phyloP scores from a whole-genome alignment of 306 rosid genomes.

The Comarum palustre region DNA sequence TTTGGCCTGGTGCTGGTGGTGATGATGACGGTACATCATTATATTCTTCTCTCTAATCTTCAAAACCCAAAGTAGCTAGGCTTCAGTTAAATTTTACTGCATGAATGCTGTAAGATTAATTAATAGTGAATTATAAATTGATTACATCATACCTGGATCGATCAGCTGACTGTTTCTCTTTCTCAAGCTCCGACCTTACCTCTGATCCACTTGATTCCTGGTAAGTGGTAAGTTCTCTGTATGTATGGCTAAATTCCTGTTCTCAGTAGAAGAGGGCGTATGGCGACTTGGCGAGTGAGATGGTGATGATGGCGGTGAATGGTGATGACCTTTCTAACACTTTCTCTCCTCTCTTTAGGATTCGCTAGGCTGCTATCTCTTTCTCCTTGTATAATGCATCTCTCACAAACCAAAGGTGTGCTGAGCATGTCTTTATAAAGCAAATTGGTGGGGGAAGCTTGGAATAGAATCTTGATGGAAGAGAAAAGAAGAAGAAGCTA shows the following conservation, averaged over 20 bases:
- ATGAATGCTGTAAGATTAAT: neutral
- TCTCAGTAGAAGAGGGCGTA: neutral
- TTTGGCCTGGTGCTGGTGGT: constrained; percentile 42
- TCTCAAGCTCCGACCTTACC: constrained; percentile 13
- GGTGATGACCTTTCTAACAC: neutral
- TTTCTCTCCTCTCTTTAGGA: neutral
- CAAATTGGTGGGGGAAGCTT: constrained; percentile 28
- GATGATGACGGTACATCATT: constrained; percentile 59
- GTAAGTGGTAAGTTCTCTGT: neutral
- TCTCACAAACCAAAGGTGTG: constrained; percentile 39
- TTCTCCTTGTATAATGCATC: constrained; percentile 15
- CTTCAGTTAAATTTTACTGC: neutral
- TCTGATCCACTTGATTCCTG: neutral
- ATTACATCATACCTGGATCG: neutral
- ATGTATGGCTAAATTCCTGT: neutral
- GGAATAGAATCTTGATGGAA: constrained; percentile 47
- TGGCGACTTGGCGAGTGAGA: neutral
- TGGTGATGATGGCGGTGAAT: neutral
- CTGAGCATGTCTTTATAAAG: constrained; percentile 49
- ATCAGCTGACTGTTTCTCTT: neutral
- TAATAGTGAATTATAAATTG: neutral
- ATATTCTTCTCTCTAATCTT: constrained; percentile 9
- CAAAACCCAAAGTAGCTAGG: neutral
- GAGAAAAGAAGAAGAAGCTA: constrained; percentile 1
- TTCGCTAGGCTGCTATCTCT: neutral